Evolutionary conservation across 2,329 filamentous ascomycete genomes (phyloP).

Genomic region (Fusarium globosum): DNA sequence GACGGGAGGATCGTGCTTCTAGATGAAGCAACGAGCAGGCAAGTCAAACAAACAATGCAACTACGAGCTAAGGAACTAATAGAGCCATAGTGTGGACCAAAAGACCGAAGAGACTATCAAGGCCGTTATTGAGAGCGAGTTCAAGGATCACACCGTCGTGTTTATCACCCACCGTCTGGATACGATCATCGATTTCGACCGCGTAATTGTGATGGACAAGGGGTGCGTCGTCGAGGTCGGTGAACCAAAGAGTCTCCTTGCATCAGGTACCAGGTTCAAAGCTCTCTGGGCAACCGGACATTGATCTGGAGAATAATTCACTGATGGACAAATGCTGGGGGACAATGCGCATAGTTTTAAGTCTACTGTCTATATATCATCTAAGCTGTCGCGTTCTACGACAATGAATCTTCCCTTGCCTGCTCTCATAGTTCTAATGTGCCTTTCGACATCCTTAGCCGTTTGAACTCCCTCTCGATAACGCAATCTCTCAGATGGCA

Average conservation of each 20-base stretch:
- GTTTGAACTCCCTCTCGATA: conserved; percentile 52
- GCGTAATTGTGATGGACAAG: conserved; percentile 45
- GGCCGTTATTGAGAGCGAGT: conserved; percentile 47
- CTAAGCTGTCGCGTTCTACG: conserved; percentile 57
- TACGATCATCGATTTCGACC: conserved; percentile 55
- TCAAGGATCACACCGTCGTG: conserved; percentile 63
- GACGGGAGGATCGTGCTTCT: conserved; percentile 55
- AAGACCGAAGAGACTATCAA: conserved; percentile 50
- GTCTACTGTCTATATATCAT: conserved; percentile 24
- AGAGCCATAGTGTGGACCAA: conserved; percentile 46
- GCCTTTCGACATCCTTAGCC: conserved; percentile 59
- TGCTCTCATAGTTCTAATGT: conserved; percentile 58
- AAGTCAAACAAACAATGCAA: conserved; percentile 18
- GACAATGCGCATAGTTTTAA: background rate
- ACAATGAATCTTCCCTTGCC: conserved; percentile 62
- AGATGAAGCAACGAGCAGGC: conserved; percentile 55
- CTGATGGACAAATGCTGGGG: background rate
- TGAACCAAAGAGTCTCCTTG: conserved; percentile 39
- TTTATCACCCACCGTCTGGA: conserved; percentile 54
- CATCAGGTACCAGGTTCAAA: conserved; percentile 36
- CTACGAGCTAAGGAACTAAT: background rate
- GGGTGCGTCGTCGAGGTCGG: conserved; percentile 43
- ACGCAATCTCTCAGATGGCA: conserved; percentile 48
- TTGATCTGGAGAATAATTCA: background rate
- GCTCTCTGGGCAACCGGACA: conserved; percentile 46